Evolutionary conservation across 2,329 filamentous ascomycete species (phyloP).

Genomic region (Trichoderma arundinaceum): DNA sequence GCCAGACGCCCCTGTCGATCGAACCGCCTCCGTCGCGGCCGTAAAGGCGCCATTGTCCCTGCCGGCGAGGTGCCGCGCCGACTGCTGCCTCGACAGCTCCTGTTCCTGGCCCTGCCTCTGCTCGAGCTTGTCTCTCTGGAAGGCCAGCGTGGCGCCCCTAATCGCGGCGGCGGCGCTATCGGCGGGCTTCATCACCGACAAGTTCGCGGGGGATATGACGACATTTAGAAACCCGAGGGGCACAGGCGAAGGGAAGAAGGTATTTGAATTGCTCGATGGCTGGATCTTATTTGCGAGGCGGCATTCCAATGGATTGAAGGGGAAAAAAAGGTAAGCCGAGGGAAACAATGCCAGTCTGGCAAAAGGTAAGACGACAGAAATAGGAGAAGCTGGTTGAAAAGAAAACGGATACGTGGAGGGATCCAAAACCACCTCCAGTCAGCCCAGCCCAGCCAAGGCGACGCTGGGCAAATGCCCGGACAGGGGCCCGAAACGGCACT

Average conservation of each 20-base stretch:
- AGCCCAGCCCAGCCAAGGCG: background rate
- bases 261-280: background rate
- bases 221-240: slow-evolving; percentile 33
- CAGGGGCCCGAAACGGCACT: slow-evolving; percentile 16
- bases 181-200: slow-evolving; percentile 46
- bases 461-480: background rate
- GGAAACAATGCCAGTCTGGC: background rate
- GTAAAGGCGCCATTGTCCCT: slow-evolving; percentile 50
- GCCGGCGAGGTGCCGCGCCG: background rate
- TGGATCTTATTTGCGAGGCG: slow-evolving; percentile 1
- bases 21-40: slow-evolving; percentile 51
- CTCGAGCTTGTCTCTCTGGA: slow-evolving; percentile 45
- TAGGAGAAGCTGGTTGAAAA: background rate
- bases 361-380: slow-evolving; percentile 1
- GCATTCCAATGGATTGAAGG: background rate
- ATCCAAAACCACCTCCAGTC: background rate
- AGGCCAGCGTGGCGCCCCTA: slow-evolving; percentile 61
- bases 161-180: slow-evolving; percentile 53
- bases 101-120: slow-evolving; percentile 29
- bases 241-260: background rate
- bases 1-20: background rate
- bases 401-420: slow-evolving; percentile 24
- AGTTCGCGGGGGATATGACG: slow-evolving; percentile 21
- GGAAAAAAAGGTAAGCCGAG: too few relatives aligned
- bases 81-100: background rate